Percentiles rank a stretch among this genome's conserved stretches.
These are phyloP conservation scores for Paraphoma sp. DNA, from an alignment of 2,329 filamentous ascomycete species.

Conservation along the genomic window DNA sequence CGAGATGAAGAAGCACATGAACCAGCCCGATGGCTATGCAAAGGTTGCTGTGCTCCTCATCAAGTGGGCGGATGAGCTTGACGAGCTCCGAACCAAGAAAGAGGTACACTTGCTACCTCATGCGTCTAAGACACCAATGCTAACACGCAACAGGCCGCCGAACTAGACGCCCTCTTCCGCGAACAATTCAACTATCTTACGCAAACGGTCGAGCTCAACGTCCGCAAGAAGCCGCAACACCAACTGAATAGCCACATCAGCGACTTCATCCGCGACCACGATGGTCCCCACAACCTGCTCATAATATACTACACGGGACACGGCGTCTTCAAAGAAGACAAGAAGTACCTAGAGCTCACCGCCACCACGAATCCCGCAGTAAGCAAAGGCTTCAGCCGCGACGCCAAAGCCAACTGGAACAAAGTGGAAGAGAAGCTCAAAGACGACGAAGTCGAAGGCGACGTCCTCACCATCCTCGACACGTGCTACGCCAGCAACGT, in stretches of 20 bases:
- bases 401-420: conserved; percentile 44
- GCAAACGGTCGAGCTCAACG: conserved; percentile 41
- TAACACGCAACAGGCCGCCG: conserved; percentile 27
- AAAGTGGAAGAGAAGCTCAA: conserved; percentile 37
- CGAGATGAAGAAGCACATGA: conserved; percentile 37
- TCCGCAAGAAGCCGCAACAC: conserved; percentile 40
- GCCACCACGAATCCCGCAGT: conserved; percentile 17
- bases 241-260: conserved; percentile 39
- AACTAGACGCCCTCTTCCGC: conserved; percentile 37
- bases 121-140: not conserved
- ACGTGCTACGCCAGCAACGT: conserved; percentile 48
- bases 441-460: conserved; percentile 37
- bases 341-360: conserved; percentile 34
- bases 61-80: conserved; percentile 43
- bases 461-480: conserved; percentile 48
- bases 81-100: conserved; percentile 40
- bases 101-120: conserved; percentile 34
- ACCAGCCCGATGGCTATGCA: conserved; percentile 39
- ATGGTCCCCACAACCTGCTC: conserved; percentile 41
- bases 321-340: conserved; percentile 31
- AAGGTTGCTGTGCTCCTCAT: conserved; percentile 47
- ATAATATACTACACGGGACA: conserved; percentile 52
- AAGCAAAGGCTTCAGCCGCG: conserved; percentile 28
- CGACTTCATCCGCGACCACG: conserved; percentile 35
- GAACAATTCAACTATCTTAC: conserved; percentile 38